Evolutionary conservation across 108 stramenopile genomes (phyloP), one percentile per base, ranked within the genome.

Genomic region (Cyclotella cryptica): DNA sequence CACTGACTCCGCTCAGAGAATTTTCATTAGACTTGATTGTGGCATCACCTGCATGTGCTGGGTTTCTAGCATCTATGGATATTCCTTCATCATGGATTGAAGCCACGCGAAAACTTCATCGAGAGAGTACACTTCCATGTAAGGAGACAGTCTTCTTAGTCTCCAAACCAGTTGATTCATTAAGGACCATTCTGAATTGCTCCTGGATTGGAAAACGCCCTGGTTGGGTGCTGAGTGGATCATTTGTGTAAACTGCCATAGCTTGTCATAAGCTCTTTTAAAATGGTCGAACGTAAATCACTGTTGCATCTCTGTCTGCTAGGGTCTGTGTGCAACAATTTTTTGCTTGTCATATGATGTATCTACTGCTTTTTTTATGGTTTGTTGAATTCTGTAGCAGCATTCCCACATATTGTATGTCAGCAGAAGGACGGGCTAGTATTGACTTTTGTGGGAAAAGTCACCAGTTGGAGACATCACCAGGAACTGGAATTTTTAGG

Each of bases 21-120:
- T 95, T 88, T 77, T 53, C 83, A 22, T 78, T 85, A 22, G 94
- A 95, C 75, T 59, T 95, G 10, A 79, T 92, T 27, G 15, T 95
- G 17, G 84, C 91, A 29, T 92, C 94, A 27, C 92, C 94, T 9
- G 88, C 88, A 27, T 92, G 85, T 68, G 81, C 82, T 52, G 26
- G 27, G 13, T 60, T 71, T 41, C 35, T 83, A 41, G 45, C 29
- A 29, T 58, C 41, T 43, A 74, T 88, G 42, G 67, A 69, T 12
- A 47, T 89, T 22, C 89, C 90, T 2, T 24, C 66, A 6, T 59
- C 75, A 27, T 92, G 90, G 90, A 72, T 24, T 4, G 75, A 83
- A 49, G 68, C 68, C 22, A 19, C 58, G 26, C 69, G 63, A 24
- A 69, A 39, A 15, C 57, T 67, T 7, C 44, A n/a, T 8, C 62